Evolutionary conservation across 306 rosid genomes (phyloP), one percentile per base, ranked within the genome.

Genomic region (Purshia tridentata): DNA sequence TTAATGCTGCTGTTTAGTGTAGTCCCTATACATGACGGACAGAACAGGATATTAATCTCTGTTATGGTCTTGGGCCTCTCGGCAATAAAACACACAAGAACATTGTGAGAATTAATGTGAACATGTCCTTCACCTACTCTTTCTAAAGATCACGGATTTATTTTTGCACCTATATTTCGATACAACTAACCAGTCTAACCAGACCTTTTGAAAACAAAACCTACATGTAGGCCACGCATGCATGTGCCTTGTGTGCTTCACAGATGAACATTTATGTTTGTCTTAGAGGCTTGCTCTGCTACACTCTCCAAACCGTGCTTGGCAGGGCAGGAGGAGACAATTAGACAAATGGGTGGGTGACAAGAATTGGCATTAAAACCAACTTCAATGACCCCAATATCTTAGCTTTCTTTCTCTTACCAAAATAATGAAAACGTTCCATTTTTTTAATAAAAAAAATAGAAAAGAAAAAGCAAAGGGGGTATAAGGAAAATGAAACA

Each of bases 31-130:
- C 35, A 29, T 29, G 35, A 29, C 35, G 35, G 35, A 29, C 35
- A 29, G 35, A 69, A 44, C 63, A 12, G 29, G 64, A 19, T 52
- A 3, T n/a, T 14, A 14, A 47, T 14, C 49, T 59, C 75, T 6
- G 55, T 35, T 70, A 51, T 22, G 42, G 20, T 9, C 9, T 12
- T n/a, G n/a, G n/a, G n/a, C n/a, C n/a, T n/a, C n/a, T n/a, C 9
- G 35, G 29, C 49, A 37, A 55, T 16, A 10, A 65, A 19, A 65
- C 47, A 66, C 71, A 57, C 69, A 44, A 29, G 65, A 48, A 78
- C 54, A 62, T 22, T 78, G 69, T 47, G 64, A 65, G 73, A 72
- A 72, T 50, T 72, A 40, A 71, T 19, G 76, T 70, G 48, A 55
- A 65, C 60, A 65, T 15, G 69, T 41, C 57, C 64, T 59, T 11